A percentile compares a stretch with the other conserved stretches of the same genome.
These are phyloP conservation scores for Phytophthora cactorum DNA, from an alignment of 352 stramenopile species.

Conservation along the genomic window DNA sequence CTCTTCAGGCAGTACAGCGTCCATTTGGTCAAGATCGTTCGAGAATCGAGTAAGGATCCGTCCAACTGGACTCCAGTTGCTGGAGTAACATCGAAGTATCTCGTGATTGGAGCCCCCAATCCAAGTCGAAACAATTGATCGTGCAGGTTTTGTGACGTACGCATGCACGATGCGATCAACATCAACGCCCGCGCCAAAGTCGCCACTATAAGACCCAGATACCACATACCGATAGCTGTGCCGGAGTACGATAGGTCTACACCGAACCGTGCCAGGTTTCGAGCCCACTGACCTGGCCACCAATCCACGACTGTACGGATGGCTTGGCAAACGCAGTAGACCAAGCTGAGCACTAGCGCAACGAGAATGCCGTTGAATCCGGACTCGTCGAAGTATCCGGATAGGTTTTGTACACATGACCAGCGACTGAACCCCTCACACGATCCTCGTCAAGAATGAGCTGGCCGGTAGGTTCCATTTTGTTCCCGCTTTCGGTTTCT, in stretches of 20 bases:
- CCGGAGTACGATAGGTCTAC: constrained; percentile 45
- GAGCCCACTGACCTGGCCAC: constrained; percentile 46
- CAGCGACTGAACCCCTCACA: constrained; percentile 31
- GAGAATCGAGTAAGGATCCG: constrained; percentile 64
- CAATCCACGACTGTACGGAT: constrained; percentile 37
- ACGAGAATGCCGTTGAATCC: constrained; percentile 31
- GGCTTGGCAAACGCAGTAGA: constrained; percentile 25
- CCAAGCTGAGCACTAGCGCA: constrained; percentile 6
- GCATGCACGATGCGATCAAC: constrained; percentile 40
- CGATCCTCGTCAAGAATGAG: constrained; percentile 39
- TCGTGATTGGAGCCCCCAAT: constrained; percentile 44
- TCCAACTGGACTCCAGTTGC: too few species aligned
- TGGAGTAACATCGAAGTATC: constrained; percentile 63
- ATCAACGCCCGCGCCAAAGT: constrained; percentile 30
- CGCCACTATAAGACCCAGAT: constrained; percentile 35
- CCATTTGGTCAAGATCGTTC: constrained; percentile 58
- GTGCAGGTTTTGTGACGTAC: constrained; percentile 36
- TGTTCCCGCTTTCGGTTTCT: too few species aligned
- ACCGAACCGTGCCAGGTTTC: constrained; percentile 29
- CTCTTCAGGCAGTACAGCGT: constrained; percentile 42
- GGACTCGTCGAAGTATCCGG: constrained; percentile 43
- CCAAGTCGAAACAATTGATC: constrained; percentile 46
- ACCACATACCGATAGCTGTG: constrained; percentile 41
- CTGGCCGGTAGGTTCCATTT: too few species aligned
- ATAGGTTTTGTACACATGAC: constrained; percentile 38